Conservation (phyloP, 228 moss, liverwort and hornwort species). For the Sphagnum fallax region DNA sequence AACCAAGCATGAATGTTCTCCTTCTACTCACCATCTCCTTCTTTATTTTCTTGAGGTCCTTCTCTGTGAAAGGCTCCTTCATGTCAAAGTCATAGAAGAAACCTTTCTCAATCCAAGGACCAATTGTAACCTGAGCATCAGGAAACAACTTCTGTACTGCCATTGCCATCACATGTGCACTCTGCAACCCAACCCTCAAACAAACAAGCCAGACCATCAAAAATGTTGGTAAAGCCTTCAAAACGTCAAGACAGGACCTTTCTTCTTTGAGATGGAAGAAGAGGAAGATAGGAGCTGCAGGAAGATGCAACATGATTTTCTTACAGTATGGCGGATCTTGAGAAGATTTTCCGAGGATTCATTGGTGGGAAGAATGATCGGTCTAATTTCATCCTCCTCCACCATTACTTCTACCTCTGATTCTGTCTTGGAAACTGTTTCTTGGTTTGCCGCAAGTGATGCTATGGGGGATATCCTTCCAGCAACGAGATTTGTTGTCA, state of each 20-base stretch:
- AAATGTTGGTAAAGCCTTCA: not conserved
- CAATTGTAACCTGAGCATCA: constrained; percentile 93
- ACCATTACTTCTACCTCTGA: constrained; percentile 60
- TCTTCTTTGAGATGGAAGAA: not conserved
- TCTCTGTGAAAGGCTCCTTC: constrained; percentile 85
- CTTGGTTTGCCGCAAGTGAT: constrained; percentile 85
- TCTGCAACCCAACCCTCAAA: constrained; percentile 27
- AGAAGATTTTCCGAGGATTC: constrained; percentile 71
- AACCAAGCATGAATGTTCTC: too few relatives aligned
- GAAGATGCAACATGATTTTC: not conserved
- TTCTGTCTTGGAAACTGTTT: constrained; percentile 59
- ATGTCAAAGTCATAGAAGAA: constrained; percentile 98
- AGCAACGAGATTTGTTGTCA: constrained; percentile 6
- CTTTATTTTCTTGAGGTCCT: constrained; percentile 97
- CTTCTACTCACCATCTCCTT: constrained; percentile 71
- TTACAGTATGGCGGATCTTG: constrained; percentile 87
- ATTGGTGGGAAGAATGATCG: constrained; percentile 71
- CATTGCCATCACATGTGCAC: constrained; percentile 98
- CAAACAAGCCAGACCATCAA: not conserved
- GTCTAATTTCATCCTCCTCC: constrained; percentile 47
- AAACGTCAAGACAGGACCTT: not conserved
- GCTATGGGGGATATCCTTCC: constrained; percentile 42
- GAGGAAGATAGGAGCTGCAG: not conserved
- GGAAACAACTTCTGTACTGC: constrained; percentile 98
- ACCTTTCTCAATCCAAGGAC: constrained; percentile 97